phyloP scores from a whole-genome alignment of 2,329 filamentous ascomycete genomes.

The Cladophialophora carrionii region DNA sequence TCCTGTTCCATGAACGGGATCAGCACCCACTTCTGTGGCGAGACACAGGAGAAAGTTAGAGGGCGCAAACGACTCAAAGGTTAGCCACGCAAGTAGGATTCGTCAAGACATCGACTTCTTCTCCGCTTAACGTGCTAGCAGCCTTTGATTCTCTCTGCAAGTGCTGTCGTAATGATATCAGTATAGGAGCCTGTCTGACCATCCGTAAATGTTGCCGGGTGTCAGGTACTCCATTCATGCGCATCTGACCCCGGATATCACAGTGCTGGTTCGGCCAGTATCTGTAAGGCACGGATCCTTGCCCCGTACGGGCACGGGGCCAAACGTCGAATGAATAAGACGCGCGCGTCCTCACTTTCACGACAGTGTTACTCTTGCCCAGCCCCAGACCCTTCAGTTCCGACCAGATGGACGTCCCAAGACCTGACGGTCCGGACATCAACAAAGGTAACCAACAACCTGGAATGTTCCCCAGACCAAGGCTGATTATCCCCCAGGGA shows the following conservation, averaged over 20 bases:
- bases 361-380: neutral
- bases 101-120: neutral
- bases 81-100: neutral
- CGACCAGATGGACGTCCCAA: conserved; percentile 34
- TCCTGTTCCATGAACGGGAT: neutral
- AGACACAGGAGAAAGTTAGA: neutral
- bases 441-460: conserved; percentile 27
- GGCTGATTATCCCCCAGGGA: neutral
- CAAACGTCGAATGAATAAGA: neutral
- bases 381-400: neutral
- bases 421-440: conserved; percentile 32
- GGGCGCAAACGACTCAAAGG: neutral
- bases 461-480: neutral
- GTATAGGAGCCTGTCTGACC: neutral
- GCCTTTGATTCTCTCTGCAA: neutral
- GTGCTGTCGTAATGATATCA: neutral
- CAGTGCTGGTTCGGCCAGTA: neutral
- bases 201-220: neutral
- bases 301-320: neutral
- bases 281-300: conserved; percentile 1
- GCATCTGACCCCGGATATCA: neutral
- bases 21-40: neutral
- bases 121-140: neutral
- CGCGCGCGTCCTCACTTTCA: neutral
- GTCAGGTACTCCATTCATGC: conserved; percentile 2